Percentiles rank a stretch among this genome's conserved stretches.
Conservation (phyloP, 2,329 filamentous ascomycete genomes). For the Aspergillus costaricaensis region DNA sequence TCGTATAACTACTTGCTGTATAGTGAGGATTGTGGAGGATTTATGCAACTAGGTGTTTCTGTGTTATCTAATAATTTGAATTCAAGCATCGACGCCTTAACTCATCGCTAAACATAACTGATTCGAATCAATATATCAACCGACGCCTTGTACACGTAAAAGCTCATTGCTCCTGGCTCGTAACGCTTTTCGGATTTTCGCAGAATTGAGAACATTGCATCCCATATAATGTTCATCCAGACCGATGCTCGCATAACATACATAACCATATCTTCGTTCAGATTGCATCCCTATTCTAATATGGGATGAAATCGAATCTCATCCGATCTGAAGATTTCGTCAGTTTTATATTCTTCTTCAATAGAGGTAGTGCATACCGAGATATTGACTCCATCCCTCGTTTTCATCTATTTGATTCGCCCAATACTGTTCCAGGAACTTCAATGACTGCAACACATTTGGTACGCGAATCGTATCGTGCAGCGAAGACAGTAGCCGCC, state of each 20-base stretch:
- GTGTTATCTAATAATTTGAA: background rate
- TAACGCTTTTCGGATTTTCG: background rate
- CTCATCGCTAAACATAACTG: background rate
- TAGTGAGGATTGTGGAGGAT: too few relatives aligned
- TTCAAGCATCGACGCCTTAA: background rate
- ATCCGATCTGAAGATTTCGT: constrained; percentile 31
- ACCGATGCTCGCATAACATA: background rate
- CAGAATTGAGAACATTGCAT: background rate
- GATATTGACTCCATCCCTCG: constrained; percentile 42
- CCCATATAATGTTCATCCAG: background rate
- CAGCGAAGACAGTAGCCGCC: constrained; percentile 34
- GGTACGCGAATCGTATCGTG: constrained; percentile 45
- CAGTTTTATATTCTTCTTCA: background rate
- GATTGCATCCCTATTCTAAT: constrained; percentile 6
- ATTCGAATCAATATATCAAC: background rate
- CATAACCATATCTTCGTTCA: constrained; percentile 1
- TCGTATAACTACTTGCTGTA: too few relatives aligned
- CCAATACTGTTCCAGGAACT: constrained; percentile 45
- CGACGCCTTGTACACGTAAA: background rate
- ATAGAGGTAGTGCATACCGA: constrained; percentile 31
- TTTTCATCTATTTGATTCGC: constrained; percentile 34
- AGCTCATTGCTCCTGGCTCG: background rate
- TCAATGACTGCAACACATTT: constrained; percentile 45
- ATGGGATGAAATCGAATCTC: constrained; percentile 27
- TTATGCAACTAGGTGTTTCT: too few relatives aligned